These are phyloP conservation scores for Phialophora verrucosa DNA, from an alignment of 2,329 filamentous ascomycete species.

Conservation along the genomic window DNA sequence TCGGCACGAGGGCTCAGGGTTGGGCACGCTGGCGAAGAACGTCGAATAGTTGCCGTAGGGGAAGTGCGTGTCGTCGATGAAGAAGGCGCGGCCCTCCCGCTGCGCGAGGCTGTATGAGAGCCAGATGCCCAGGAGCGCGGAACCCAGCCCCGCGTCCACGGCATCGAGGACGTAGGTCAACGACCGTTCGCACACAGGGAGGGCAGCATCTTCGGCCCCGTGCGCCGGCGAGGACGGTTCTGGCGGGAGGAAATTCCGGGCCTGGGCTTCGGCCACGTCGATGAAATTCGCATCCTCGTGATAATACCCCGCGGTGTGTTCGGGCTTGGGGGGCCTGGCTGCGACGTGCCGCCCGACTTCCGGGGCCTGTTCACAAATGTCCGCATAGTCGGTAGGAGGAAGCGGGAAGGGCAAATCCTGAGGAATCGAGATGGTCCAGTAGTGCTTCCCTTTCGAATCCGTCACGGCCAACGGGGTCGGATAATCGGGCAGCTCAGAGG, in stretches of 20 bases:
- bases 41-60: conserved; percentile 76
- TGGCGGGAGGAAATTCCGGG: conserved; percentile 64
- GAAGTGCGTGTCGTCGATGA: conserved; percentile 84
- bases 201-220: conserved; percentile 22
- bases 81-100: conserved; percentile 76
- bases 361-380: conserved; percentile 71
- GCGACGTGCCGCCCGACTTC: conserved; percentile 67
- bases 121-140: conserved; percentile 79
- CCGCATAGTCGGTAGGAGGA: conserved; percentile 66
- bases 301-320: conserved; percentile 60
- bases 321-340: conserved; percentile 58
- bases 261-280: conserved; percentile 74
- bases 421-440: conserved; percentile 84
- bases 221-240: conserved; percentile 28
- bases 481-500: conserved; percentile 67
- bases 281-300: conserved; percentile 71
- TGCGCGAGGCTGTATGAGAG: conserved; percentile 80
- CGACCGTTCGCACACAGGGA: conserved; percentile 68
- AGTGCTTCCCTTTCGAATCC: conserved; percentile 67
- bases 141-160: conserved; percentile 75
- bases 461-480: conserved; percentile 74
- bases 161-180: conserved; percentile 80
- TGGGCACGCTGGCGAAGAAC: conserved; percentile 65
- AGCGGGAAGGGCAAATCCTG: conserved; percentile 70
- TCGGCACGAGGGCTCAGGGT: conserved; percentile 67